These are phyloP conservation scores for Agaricus sinodeliciosus DNA, from an alignment of 768 basidiomycete genomes.

Conservation along the genomic window DNA sequence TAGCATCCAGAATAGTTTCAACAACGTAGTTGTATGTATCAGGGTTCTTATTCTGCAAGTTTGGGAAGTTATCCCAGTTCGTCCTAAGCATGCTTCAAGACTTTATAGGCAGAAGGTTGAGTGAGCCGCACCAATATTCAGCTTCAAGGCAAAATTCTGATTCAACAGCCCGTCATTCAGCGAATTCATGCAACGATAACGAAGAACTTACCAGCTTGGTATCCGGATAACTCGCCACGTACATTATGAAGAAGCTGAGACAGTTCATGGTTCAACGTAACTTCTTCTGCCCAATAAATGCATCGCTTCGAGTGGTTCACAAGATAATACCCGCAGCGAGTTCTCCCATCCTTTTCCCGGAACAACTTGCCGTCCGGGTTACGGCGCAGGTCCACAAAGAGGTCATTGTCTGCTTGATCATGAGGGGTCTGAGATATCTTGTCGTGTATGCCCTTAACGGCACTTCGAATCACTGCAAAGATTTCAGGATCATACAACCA, in stretches of 20 bases:
- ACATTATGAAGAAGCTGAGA: background rate
- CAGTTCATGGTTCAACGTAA: background rate
- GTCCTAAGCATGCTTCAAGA: background rate
- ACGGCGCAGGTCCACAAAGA: background rate
- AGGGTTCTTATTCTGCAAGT: background rate
- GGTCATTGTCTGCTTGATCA: background rate
- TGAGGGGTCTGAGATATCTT: background rate
- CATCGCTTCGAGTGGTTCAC: background rate
- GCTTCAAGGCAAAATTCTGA: slow-evolving; percentile 1
- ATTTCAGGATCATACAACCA: background rate
- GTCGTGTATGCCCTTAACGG: background rate
- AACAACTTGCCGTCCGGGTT: background rate
- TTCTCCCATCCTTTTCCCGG: background rate
- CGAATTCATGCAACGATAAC: no score
- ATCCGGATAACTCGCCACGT: background rate
- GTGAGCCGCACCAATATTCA: slow-evolving; percentile 2
- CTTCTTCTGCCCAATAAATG: slow-evolving; percentile 4
- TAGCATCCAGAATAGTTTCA: background rate
- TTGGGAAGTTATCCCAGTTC: slow-evolving; percentile 5
- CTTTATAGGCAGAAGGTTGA: background rate
- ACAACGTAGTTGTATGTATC: slow-evolving; percentile 4
- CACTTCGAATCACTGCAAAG: background rate
- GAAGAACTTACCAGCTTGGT: background rate
- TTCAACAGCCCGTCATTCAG: background rate
- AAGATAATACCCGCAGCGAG: slow-evolving; percentile 6